Base-by-base conservation (phyloP, 129 eudicot species). In the Tanacetum coccineum region DNA sequence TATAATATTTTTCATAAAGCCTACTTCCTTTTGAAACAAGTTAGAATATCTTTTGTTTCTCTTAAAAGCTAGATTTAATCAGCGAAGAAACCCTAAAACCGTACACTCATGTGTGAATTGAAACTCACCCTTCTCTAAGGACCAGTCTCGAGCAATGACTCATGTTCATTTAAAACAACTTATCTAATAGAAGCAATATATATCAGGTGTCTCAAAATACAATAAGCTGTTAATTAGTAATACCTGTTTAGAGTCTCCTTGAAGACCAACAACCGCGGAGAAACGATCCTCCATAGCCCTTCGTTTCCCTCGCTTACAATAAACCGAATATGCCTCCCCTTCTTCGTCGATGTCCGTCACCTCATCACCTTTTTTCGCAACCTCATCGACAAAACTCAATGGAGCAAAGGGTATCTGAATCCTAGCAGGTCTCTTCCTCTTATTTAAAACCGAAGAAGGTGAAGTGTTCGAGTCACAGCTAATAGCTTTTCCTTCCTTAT, bases 231-330 rank as follows among this genome's bases (percentile, higher is more conserved):
- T 36, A 20, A 54, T 9, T 15, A 44, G 53, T 26, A 17, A 67
- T 70, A 91, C 97, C 96, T 91, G 96, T 66, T 91, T 85, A 3
- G 90, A 80, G 67, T 81, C 89, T n/a, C 84, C 90, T 58, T 74
- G 70, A 1, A 77, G 54, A 42, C 63, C 80, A 79, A 83, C 76
- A 32, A 81, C 67, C 4, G 85, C 88, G 0, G 90, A 78, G 63
- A 77, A 81, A 11, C 97, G 83, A 75, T 91, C 97, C 76, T 87
- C 96, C 88, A 91, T 76, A 19, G 32, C 71, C 17, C 87, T 79
- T 51, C 85, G 76, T 74, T 68, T 91, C 28, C 96, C 97, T 73
- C 81, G 80, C 69, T 91, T 91, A 71, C 88, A 85, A 62, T 77
- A 87, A 25, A 85, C 96, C 12, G 84, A 72, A 46, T 87, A 90